Conservation (phyloP, 2,329 filamentous ascomycete species). For the Fragosphaeria purpurea region DNA sequence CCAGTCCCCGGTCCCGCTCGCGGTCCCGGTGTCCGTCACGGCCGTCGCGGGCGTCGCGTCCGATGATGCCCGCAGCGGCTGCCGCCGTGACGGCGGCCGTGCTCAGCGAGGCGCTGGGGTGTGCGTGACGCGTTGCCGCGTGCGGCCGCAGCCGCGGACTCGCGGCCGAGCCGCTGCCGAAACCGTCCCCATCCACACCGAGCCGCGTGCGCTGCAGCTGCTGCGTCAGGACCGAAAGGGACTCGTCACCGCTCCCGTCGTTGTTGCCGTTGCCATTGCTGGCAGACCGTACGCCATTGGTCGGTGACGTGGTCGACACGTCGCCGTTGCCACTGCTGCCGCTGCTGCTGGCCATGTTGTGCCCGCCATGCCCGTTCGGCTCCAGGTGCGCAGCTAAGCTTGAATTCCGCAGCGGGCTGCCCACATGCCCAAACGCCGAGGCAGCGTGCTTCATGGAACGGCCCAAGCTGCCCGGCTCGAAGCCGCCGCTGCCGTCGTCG, state of each 20-base stretch:
- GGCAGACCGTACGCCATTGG: conserved; percentile 9
- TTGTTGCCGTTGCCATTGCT: conserved; percentile 21
- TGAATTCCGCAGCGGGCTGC: conserved; percentile 55
- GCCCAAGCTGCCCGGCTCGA: conserved; percentile 23
- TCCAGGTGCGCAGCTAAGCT: conserved; percentile 42
- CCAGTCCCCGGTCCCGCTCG: conserved; percentile 34
- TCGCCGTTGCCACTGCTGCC: conserved; percentile 25
- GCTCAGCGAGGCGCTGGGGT: conserved; percentile 23
- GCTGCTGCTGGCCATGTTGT: conserved; percentile 25
- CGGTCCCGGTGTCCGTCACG: conserved; percentile 28
- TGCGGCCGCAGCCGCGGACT: conserved; percentile 44
- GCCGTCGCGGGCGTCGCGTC: conserved; percentile 13
- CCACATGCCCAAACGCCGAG: conserved; percentile 57
- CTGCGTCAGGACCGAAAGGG: conserved; percentile 49
- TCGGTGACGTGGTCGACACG: too few relatives aligned
- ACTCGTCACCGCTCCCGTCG: conserved; percentile 33
- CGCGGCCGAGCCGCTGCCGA: conserved; percentile 13
- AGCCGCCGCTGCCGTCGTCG: conserved; percentile 14
- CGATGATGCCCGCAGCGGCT: conserved; percentile 19
- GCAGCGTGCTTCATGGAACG: conserved; percentile 31
- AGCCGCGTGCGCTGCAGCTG: conserved; percentile 52
- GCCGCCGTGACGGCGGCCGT: conserved; percentile 20
- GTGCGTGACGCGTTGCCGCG: conserved; percentile 25
- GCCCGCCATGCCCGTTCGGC: conserved; percentile 13
- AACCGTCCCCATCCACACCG: conserved; percentile 32